Evolutionary conservation across 2,329 filamentous ascomycete species (phyloP).

Genomic region (Exophiala alcalophila): DNA sequence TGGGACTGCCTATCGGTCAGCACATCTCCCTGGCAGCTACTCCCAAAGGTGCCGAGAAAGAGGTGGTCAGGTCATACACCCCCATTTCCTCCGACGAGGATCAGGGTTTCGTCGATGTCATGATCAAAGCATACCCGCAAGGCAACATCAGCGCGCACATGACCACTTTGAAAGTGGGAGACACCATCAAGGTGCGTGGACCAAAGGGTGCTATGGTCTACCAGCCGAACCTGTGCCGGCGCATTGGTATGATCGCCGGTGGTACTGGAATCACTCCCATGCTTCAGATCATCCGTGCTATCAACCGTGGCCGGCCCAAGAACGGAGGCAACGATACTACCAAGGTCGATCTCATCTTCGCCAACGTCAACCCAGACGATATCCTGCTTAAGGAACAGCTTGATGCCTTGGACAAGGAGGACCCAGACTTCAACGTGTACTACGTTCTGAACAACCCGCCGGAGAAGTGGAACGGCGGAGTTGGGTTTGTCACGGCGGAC

Average conservation of each 20-base stretch:
- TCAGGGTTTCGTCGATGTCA: constrained; percentile 87
- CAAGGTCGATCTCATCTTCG: constrained; percentile 91
- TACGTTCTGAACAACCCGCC: constrained; percentile 97
- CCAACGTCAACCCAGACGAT: constrained; percentile 89
- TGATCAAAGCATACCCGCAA: constrained; percentile 96
- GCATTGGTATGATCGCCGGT: constrained; percentile 97
- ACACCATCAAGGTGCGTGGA: constrained; percentile 84
- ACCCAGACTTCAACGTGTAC: constrained; percentile 79
- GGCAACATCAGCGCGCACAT: constrained; percentile 97
- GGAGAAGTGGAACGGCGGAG: constrained; percentile 83
- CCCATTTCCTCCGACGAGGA: constrained; percentile 87
- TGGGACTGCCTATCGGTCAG: constrained; percentile 96
- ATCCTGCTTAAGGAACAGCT: constrained; percentile 92
- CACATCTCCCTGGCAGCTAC: constrained; percentile 93
- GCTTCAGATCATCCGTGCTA: constrained; percentile 91
- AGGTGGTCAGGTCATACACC: constrained; percentile 88
- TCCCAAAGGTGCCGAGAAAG: constrained; percentile 72
- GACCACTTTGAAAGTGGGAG: constrained; percentile 75
- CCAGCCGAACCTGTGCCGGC: constrained; percentile 91
- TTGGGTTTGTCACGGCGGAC: constrained; percentile 90
- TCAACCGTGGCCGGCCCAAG: constrained; percentile 69
- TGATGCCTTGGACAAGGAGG: constrained; percentile 71
- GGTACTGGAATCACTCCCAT: constrained; percentile 98
- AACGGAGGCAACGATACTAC: constrained; percentile 74
- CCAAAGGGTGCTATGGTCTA: constrained; percentile 99